A percentile compares a stretch with the other conserved stretches of the same genome.
phyloP scores from a whole-genome alignment of 1,284 basidiomycete species.

The Puccinia polysora region DNA sequence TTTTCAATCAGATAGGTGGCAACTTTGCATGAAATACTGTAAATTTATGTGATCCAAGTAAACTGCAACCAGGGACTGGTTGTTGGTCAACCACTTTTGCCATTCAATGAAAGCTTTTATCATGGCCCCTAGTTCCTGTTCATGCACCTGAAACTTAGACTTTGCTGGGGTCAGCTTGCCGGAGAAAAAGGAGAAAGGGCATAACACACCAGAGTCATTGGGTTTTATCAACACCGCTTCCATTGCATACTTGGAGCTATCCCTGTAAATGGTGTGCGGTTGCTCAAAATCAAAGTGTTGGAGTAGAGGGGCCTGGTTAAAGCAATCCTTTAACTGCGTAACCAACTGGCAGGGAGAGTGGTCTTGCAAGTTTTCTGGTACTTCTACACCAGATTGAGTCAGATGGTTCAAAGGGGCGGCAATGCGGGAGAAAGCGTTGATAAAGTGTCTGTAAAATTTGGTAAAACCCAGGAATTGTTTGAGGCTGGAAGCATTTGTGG shows the following conservation, averaged over 20 bases:
- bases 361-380: neutral
- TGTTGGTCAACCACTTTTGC: neutral
- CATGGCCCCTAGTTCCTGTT: slow-evolving; percentile 6
- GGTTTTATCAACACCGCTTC: slow-evolving; percentile 41
- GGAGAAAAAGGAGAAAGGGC: slow-evolving; percentile 35
- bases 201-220: neutral
- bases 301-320: neutral
- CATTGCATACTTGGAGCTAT: slow-evolving; percentile 41
- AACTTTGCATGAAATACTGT: slow-evolving; percentile 6
- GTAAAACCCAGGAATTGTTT: slow-evolving; percentile 17
- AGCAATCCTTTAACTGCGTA: neutral
- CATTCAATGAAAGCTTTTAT: neutral
- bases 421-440: slow-evolving; percentile 8
- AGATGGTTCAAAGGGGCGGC: neutral
- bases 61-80: neutral
- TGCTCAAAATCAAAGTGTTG: slow-evolving; percentile 6
- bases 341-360: neutral
- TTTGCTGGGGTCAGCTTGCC: slow-evolving; percentile 21
- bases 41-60: slow-evolving; percentile 6
- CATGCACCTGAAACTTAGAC: neutral
- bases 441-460: slow-evolving; percentile 15
- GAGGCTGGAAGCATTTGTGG: neutral
- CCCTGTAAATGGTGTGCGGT: slow-evolving; percentile 51
- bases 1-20: neutral
- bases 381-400: neutral